Conservation (phyloP, 2,329 filamentous ascomycete genomes). For the Penicillium sp. region DNA sequence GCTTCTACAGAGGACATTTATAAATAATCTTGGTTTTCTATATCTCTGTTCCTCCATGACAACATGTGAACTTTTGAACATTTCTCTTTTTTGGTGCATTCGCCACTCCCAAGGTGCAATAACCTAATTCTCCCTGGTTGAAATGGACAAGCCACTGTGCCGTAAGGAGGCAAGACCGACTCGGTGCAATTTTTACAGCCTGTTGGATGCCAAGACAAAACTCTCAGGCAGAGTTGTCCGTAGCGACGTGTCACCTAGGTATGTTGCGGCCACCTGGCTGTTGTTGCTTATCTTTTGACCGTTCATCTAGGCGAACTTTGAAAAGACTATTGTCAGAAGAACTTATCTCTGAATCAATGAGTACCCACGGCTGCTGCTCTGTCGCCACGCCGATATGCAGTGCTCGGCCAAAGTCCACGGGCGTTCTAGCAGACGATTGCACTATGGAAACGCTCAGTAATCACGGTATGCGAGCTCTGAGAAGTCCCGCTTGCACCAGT, state of each 20-base stretch:
- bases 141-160: slow-evolving; percentile 2
- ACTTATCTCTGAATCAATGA: background rate
- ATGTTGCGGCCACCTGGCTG: background rate
- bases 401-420: background rate
- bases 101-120: background rate
- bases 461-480: background rate
- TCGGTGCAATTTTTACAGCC: background rate
- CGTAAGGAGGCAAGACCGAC: background rate
- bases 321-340: background rate
- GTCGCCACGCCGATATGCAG: background rate
- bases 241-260: slow-evolving; percentile 3
- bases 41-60: background rate
- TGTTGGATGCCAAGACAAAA: background rate
- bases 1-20: background rate
- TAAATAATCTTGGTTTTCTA: background rate
- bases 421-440: slow-evolving; percentile 1
- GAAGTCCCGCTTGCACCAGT: background rate
- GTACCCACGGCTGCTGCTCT: background rate
- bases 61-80: background rate
- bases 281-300: background rate
- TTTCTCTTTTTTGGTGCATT: background rate
- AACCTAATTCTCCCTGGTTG: background rate
- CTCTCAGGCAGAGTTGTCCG: background rate
- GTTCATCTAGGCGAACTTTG: background rate
- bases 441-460: background rate